Evolutionary conservation across 257 asterid genomes (phyloP).

Genomic region (Penstemon eatonii): DNA sequence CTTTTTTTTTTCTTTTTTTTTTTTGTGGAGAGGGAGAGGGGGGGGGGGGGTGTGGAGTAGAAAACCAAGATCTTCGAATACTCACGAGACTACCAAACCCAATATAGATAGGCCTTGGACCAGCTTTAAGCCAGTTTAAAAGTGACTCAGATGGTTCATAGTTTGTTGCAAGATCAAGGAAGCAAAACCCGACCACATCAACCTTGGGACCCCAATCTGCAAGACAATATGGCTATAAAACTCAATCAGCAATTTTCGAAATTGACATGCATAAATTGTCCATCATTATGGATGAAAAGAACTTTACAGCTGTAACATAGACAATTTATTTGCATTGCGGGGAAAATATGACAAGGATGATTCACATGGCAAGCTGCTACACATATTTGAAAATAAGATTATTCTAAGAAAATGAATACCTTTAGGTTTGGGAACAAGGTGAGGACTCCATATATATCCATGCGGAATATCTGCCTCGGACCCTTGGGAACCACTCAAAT

Average conservation of each 20-base stretch:
- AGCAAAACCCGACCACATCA: conserved; percentile 98
- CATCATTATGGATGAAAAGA: neutral
- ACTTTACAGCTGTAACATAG: neutral
- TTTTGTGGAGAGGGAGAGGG: conserved; percentile 17
- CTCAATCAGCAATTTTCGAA: neutral
- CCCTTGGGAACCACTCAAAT: conserved; percentile 88
- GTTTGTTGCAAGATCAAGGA: conserved; percentile 92
- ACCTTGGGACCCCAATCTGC: conserved; percentile 98
- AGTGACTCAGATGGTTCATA: conserved; percentile 87
- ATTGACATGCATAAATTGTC: conserved; percentile 4
- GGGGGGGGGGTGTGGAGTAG: conserved; percentile 13
- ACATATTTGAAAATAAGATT: conserved; percentile 3
- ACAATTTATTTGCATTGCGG: too few relatives aligned
- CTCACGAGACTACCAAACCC: conserved; percentile 48
- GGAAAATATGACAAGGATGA: neutral
- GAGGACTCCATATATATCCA: conserved; percentile 99
- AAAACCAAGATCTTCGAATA: conserved; percentile 6
- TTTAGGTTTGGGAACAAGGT: conserved; percentile 97
- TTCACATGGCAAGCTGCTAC: conserved; percentile 19
- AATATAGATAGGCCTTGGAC: conserved; percentile 36
- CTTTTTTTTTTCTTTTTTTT: conserved; percentile 8
- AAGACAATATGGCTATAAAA: conserved; percentile 35
- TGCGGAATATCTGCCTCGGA: conserved; percentile 81
- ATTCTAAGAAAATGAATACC: conserved; percentile 46
- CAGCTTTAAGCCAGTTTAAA: conserved; percentile 70